Conservation (phyloP, 805 yeast species). For the Spathaspora passalidarum region DNA sequence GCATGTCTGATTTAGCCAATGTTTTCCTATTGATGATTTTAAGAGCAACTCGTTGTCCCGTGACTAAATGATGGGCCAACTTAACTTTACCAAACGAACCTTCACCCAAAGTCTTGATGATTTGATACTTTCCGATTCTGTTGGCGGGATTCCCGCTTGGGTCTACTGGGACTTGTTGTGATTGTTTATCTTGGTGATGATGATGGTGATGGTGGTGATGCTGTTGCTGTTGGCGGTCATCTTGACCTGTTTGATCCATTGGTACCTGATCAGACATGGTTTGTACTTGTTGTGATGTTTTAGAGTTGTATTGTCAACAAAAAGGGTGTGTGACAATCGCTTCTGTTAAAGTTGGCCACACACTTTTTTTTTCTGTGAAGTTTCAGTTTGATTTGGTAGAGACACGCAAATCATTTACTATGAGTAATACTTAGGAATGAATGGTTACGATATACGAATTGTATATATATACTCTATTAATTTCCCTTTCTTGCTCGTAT, state of each 20-base stretch:
- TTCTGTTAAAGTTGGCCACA: background rate
- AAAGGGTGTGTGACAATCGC: background rate
- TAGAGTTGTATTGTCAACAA: background rate
- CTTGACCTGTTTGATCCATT: slow-evolving; percentile 1
- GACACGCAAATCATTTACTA: background rate
- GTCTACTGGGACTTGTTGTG: slow-evolving; percentile 15
- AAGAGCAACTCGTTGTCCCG: slow-evolving; percentile 89
- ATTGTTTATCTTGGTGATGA: slow-evolving; percentile 10
- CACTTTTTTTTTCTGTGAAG: background rate
- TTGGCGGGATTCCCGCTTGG: slow-evolving; percentile 31
- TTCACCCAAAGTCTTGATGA: slow-evolving; percentile 89
- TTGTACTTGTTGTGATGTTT: background rate
- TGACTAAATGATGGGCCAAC: slow-evolving; percentile 82
- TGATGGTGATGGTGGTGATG: slow-evolving; percentile 11
- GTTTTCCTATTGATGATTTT: slow-evolving; percentile 92
- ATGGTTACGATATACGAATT: background rate
- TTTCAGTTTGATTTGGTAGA: background rate
- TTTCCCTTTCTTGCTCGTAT: background rate
- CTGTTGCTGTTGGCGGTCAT: slow-evolving; percentile 4
- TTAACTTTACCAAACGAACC: slow-evolving; percentile 97
- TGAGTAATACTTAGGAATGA: too few relatives aligned
- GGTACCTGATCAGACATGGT: slow-evolving; percentile 3
- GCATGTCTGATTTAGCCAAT: slow-evolving; percentile 93
- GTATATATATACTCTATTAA: background rate
- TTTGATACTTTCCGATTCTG: slow-evolving; percentile 88